Base-by-base conservation (phyloP, 2,329 filamentous ascomycete species). In the Dothistroma septosporum region DNA sequence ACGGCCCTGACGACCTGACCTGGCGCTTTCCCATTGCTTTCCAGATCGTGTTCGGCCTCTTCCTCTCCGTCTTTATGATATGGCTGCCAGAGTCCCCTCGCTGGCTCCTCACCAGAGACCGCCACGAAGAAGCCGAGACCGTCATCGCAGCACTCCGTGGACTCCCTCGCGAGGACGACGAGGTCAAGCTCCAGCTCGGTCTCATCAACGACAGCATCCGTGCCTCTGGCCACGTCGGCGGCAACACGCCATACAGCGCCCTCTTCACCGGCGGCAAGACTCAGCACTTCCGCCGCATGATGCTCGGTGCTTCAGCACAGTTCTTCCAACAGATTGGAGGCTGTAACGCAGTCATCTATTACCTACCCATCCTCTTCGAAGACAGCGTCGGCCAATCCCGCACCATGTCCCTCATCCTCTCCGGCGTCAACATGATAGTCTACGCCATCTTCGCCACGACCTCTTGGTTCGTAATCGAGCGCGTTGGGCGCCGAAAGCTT, bases 401-500 rank as follows among this genome's bases (percentile, higher is more conserved):
- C 24, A 77, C 78, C 21, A 69, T 80, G 64, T 76, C 77, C 4
- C 69, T 80, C 5, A 70, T 79, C 9, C 72, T 79, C 2, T 76
- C 76, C 31, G 77, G 77, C 53, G 75, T 83, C 37, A 83, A 60
- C 50, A 60, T 60, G 58, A 48, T 60, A 12, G 62, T 64, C 52
- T 64, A 64, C 44, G 58, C 62, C 32, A 52, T 64, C 57, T 64
- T 64, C 59, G 62, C 62, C 72, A 82, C 82, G 79, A 77, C 82
- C 85, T 85, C 68, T 76, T 85, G 57, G 84, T 87, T 85, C 68
- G 77, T 85, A 55, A 85, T 88, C 41, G 86, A 89, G 73, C 81
- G 83, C 1, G 83, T 87, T 3, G 87, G 77, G 11, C 73, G 77
- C 31, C 69, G 76, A 12, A 76, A 75, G 59, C 70, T 79, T 10